Percentiles rank a stretch among this genome's conserved stretches.
Evolutionary conservation across 2,329 filamentous ascomycete species (phyloP).

Genomic region (Plectosphaerella sp.): DNA sequence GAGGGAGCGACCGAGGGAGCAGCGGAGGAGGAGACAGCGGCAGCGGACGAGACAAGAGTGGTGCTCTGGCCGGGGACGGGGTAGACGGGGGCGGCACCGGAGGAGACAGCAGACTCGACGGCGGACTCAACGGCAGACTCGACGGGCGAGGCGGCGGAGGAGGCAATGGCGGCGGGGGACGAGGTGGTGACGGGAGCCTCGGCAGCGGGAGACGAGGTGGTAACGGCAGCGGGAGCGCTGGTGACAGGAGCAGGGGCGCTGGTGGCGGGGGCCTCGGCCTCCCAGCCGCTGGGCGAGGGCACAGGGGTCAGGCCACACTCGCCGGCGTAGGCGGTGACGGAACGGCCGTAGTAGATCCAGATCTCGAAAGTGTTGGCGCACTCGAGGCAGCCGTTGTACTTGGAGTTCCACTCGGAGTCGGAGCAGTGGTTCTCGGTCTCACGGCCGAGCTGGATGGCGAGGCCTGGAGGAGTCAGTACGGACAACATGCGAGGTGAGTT

Average conservation of each 20-base stretch:
- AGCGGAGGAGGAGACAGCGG: not conserved
- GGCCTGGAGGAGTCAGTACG: conserved; percentile 4
- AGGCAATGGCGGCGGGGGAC: too few relatives aligned
- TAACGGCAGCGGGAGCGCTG: not conserved
- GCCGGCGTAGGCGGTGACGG: conserved; percentile 24
- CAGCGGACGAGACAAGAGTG: not conserved
- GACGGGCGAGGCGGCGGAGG: not conserved
- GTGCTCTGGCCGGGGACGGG: not conserved
- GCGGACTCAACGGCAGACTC: not conserved
- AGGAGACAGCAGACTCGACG: not conserved
- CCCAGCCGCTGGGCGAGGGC: conserved; percentile 7
- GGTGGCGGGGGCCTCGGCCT: conserved; percentile 1
- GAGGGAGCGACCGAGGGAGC: not conserved
- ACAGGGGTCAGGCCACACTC: conserved; percentile 6
- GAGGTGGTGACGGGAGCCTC: not conserved
- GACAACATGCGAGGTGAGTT: not conserved
- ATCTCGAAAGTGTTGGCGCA: conserved; percentile 39
- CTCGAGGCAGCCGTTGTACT: conserved; percentile 35
- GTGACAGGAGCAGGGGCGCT: not conserved
- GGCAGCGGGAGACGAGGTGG: not conserved
- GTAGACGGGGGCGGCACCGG: not conserved
- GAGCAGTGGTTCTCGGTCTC: conserved; percentile 28
- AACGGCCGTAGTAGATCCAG: conserved; percentile 36
- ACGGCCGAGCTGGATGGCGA: conserved; percentile 27
- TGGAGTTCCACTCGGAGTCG: conserved; percentile 30